These are phyloP conservation scores for Ophiocordyceps unilateralis DNA, from an alignment of 2,329 filamentous ascomycete species.

Conservation along the genomic window DNA sequence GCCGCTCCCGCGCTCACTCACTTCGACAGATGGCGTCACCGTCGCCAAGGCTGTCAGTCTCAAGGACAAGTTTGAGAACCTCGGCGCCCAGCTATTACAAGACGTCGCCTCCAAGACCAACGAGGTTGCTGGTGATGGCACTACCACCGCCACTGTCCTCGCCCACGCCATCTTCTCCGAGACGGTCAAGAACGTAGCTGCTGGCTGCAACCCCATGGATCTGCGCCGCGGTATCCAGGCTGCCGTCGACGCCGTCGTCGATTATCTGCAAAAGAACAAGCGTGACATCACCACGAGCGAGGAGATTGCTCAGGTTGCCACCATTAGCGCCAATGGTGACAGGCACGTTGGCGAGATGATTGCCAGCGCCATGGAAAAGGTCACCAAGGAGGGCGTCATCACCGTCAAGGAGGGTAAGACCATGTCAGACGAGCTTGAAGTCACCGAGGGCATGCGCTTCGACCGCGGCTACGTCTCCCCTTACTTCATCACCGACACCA, in stretches of 20 bases:
- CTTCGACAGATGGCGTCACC: conserved; percentile 57
- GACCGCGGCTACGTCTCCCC: conserved; percentile 97
- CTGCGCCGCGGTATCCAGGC: conserved; percentile 92
- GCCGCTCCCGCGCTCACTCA: background rate
- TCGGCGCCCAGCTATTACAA: conserved; percentile 88
- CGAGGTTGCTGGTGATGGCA: conserved; percentile 96
- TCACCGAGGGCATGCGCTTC: conserved; percentile 99
- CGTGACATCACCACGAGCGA: conserved; percentile 93
- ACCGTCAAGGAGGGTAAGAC: conserved; percentile 99
- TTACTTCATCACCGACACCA: conserved; percentile 99
- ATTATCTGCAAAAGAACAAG: conserved; percentile 91
- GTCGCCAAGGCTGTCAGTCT: conserved; percentile 80
- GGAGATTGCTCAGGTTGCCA: conserved; percentile 95
- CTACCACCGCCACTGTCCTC: conserved; percentile 92
- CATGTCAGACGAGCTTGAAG: conserved; percentile 89
- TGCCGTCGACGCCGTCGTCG: conserved; percentile 84
- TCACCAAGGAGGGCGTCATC: conserved; percentile 99
- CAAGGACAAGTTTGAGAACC: conserved; percentile 99
- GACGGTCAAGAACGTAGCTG: conserved; percentile 98
- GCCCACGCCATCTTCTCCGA: conserved; percentile 98
- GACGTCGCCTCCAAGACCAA: conserved; percentile 99
- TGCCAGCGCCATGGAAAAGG: conserved; percentile 98
- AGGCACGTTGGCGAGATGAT: conserved; percentile 89
- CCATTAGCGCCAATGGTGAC: conserved; percentile 95
- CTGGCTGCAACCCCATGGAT: conserved; percentile 99